Base-by-base conservation (phyloP, 2,329 filamentous ascomycete species). In the Stachybotrys chartarum region DNA sequence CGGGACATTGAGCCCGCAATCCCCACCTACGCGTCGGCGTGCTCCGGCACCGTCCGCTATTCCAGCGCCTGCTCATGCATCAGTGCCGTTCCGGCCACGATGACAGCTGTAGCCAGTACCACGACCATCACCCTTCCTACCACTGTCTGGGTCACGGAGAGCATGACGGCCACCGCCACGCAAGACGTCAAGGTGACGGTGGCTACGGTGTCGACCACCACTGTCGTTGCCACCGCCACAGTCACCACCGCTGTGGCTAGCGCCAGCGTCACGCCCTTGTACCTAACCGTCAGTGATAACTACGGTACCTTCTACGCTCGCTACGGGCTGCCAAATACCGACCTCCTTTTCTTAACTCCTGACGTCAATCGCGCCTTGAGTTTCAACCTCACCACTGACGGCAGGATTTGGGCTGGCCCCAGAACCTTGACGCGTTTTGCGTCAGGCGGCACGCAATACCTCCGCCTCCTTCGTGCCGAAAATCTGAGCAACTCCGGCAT, bases 51-150 rank as follows among this genome's bases (percentile, higher is more conserved):
- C 6, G 49, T 30, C 17, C 49, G 49, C 49, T 51, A 31, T 31
- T 31, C 49, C 49, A 51, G 49, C n/a, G 49, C 49, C 18, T 51
- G 49, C 49, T 51, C 49, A 16, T 51, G 49, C 49, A 51, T 51
- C 8, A 51, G 49, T n/a, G 49, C 49, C 6, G 32, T 30, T 14
- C 18, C 49, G 11, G 18, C 11, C 14, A 51, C 49, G 12, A 51
- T 30, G 3, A 51, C 49, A 7, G 8, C 17, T 11, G n/a, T 10
- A 4, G 24, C 49, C 30, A 32, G 18, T 31, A 51, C 49, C 30
- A 5, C 30, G 16, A 51, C 49, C 24, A 32, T 14, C 11, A 51
- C 49, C 30, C n/a, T 51, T 31, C 49, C 49, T 11, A 51, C 49
- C 18, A 51, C 49, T 14, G 49, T 51, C 30, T 51, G 30, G 18